Conservation (phyloP, 306 rosid genomes). For the Citrullus colocynthis region DNA sequence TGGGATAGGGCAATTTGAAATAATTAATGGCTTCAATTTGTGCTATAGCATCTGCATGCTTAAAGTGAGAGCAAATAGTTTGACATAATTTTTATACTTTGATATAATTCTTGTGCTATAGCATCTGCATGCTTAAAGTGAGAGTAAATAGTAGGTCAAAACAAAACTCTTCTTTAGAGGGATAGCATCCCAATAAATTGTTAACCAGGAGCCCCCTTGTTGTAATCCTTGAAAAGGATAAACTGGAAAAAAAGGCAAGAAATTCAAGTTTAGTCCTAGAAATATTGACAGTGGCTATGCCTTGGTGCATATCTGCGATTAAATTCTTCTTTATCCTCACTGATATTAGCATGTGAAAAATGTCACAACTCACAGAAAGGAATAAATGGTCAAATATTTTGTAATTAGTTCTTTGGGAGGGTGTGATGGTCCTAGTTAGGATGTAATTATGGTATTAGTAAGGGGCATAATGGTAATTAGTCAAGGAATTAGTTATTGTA, state of each 20-base stretch:
- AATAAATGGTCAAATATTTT: too few relatives aligned
- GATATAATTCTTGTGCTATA: background rate
- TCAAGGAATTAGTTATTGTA: too few relatives aligned
- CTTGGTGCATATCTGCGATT: background rate
- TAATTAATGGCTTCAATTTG: too few relatives aligned
- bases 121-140: background rate
- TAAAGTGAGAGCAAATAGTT: too few relatives aligned
- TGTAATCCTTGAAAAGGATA: background rate
- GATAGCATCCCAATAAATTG: background rate
- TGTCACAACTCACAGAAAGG: too few relatives aligned
- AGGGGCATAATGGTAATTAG: too few relatives aligned
- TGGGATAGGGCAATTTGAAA: too few relatives aligned
- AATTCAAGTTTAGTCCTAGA: background rate
- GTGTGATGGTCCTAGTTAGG: too few relatives aligned
- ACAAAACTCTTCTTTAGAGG: background rate
- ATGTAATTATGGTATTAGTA: too few relatives aligned
- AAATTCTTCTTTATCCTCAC: too few relatives aligned
- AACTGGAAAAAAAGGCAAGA: background rate
- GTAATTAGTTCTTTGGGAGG: too few relatives aligned
- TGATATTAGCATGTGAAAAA: background rate
- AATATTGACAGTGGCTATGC: background rate
- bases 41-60: too few relatives aligned
- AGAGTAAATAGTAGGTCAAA: background rate
- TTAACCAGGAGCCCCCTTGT: background rate
- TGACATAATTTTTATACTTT: background rate